These are phyloP conservation scores for Hypericum androsaemum DNA, from an alignment of 345 rosid genomes.

Conservation along the genomic window DNA sequence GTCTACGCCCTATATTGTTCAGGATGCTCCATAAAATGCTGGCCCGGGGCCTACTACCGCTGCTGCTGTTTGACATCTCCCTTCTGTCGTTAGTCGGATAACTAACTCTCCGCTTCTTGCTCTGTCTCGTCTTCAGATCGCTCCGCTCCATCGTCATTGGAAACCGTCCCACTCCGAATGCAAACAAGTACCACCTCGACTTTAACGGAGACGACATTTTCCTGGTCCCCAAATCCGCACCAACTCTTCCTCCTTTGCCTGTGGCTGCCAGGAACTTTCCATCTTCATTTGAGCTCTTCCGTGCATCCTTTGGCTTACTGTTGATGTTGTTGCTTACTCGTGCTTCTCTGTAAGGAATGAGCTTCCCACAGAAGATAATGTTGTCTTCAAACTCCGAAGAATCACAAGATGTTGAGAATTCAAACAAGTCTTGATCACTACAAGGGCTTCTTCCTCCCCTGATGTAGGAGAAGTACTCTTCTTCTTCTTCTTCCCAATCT, in stretches of 20 bases:
- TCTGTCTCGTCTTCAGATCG: constrained; percentile 44
- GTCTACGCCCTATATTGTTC: no score
- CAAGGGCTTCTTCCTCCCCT: constrained; percentile 12
- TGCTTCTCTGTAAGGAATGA: constrained; percentile 24
- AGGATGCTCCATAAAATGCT: no score
- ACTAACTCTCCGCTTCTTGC: constrained; percentile 9
- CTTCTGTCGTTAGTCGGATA: background rate
- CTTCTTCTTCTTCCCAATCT: constrained; percentile 30
- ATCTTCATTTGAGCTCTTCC: background rate
- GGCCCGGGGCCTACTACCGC: background rate
- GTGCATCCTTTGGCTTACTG: background rate
- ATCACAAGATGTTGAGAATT: constrained; percentile 32
- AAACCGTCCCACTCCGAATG: constrained; percentile 34
- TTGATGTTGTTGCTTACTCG: background rate
- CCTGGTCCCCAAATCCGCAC: no score
- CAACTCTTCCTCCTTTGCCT: no score
- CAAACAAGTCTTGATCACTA: constrained; percentile 33
- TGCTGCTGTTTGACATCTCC: constrained; percentile 1
- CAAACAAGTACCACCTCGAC: constrained; percentile 36
- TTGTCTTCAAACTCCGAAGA: background rate
- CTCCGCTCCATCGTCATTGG: constrained; percentile 34
- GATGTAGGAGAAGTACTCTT: constrained; percentile 8
- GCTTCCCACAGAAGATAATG: constrained; percentile 49
- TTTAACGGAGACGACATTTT: constrained; percentile 14
- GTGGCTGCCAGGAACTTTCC: no score